A percentile compares a stretch with the other conserved stretches of the same genome.
phyloP scores from a whole-genome alignment of 2,329 filamentous ascomycete genomes.

The Penicillium glabrum region DNA sequence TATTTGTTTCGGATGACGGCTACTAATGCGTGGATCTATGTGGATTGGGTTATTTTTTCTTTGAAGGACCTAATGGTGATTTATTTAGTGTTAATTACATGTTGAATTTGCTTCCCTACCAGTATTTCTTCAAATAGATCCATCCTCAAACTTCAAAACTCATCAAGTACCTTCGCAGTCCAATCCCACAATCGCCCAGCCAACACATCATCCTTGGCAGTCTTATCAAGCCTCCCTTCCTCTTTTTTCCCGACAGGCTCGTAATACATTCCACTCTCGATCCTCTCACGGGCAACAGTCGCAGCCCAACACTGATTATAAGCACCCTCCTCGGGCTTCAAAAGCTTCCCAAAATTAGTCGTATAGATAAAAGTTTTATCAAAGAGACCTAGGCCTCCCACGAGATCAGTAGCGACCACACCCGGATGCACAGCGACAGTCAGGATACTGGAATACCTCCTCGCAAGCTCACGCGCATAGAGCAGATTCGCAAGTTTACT shows the following conservation, averaged over 20 bases:
- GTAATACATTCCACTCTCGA: constrained; percentile 9
- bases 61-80: neutral
- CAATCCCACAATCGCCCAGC: constrained; percentile 12
- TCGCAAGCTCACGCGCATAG: constrained; percentile 42
- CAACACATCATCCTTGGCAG: constrained; percentile 5
- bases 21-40: neutral
- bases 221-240: neutral
- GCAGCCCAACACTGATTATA: constrained; percentile 46
- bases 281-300: constrained; percentile 22
- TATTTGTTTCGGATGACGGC: neutral
- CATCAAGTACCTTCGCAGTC: constrained; percentile 8
- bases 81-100: neutral
- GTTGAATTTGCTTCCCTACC: neutral
- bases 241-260: constrained; percentile 9
- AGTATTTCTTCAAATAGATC: too few relatives aligned
- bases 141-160: neutral
- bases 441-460: constrained; percentile 38
- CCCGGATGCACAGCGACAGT: constrained; percentile 45
- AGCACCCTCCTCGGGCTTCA: constrained; percentile 37
- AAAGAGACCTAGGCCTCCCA: constrained; percentile 17
- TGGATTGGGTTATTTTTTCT: neutral
- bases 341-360: constrained; percentile 6
- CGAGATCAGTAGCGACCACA: constrained; percentile 39
- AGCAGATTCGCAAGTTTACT: constrained; percentile 52
- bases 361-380: constrained; percentile 12